These are phyloP conservation scores for Crucihimalaya himalaica DNA, from an alignment of 345 rosid genomes.

Conservation along the genomic window DNA sequence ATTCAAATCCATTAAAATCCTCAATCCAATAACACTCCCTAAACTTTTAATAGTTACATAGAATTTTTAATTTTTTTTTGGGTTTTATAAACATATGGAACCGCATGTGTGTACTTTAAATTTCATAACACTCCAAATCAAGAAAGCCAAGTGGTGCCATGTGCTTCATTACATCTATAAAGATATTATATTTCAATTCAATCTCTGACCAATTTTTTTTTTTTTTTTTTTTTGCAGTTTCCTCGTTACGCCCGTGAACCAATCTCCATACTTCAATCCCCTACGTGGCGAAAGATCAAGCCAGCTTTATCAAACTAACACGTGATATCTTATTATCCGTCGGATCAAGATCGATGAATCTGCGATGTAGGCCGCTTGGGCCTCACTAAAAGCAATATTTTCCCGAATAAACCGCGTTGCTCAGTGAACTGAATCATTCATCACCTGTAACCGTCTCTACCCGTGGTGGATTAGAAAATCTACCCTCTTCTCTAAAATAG, in stretches of 20 bases:
- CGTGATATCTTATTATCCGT: slow-evolving; percentile 1
- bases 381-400: no score
- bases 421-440: background rate
- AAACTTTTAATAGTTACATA: no score
- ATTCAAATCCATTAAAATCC: no score
- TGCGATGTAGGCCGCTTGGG: no score
- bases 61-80: no score
- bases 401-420: slow-evolving; percentile 8
- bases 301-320: background rate
- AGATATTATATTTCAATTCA: no score
- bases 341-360: no score
- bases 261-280: background rate
- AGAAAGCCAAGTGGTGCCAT: background rate
- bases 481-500: background rate
- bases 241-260: background rate
- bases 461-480: slow-evolving; percentile 2
- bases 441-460: slow-evolving; percentile 23
- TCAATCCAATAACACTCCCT: no score
- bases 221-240: background rate
- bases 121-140: background rate
- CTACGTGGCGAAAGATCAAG: background rate
- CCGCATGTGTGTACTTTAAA: background rate
- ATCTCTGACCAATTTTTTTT: background rate
- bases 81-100: no score
- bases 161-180: background rate